These are phyloP conservation scores for Bothia castanella DNA, from an alignment of 1,284 basidiomycete genomes.

Conservation along the genomic window DNA sequence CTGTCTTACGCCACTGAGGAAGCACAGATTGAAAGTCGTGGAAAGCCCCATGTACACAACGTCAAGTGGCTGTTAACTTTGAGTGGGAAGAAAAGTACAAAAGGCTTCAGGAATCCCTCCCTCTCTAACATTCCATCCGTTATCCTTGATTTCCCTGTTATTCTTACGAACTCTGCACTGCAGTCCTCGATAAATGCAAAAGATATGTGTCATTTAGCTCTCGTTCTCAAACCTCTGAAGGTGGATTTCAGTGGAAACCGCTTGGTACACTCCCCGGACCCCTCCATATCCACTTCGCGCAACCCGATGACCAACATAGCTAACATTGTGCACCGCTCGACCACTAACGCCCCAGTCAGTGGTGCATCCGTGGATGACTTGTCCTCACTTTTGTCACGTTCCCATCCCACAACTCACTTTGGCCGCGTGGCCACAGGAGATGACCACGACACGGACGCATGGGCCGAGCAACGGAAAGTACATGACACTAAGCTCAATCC, in stretches of 20 bases:
- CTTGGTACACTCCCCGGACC: constrained; percentile 2
- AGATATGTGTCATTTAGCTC: constrained; percentile 1
- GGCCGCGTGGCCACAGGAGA: constrained; percentile 21
- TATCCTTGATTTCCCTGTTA: not conserved
- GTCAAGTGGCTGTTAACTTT: constrained; percentile 8
- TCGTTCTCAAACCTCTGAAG: not conserved
- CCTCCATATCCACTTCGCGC: not conserved
- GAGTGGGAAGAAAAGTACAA: constrained; percentile 21
- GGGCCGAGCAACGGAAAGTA: constrained; percentile 12
- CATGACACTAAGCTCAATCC: constrained; percentile 13
- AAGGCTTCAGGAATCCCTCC: constrained; percentile 8
- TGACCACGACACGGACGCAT: constrained; percentile 31
- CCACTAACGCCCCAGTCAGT: not conserved
- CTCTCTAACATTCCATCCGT: not conserved
- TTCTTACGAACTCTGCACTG: constrained; percentile 8
- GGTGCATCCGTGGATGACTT: constrained; percentile 2
- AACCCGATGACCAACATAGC: constrained; percentile 9
- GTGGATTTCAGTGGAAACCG: not conserved
- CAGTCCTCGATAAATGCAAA: constrained; percentile 1
- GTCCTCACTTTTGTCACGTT: constrained; percentile 9
- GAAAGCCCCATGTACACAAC: constrained; percentile 5
- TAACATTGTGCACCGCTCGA: not conserved
- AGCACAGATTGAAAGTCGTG: constrained; percentile 8
- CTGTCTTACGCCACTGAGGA: constrained; percentile 16
- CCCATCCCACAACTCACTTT: constrained; percentile 10